A percentile compares a stretch with the other conserved stretches of the same genome.
Conservation (phyloP, 2,329 filamentous ascomycete genomes). For the Albifimbria verrucaria region DNA sequence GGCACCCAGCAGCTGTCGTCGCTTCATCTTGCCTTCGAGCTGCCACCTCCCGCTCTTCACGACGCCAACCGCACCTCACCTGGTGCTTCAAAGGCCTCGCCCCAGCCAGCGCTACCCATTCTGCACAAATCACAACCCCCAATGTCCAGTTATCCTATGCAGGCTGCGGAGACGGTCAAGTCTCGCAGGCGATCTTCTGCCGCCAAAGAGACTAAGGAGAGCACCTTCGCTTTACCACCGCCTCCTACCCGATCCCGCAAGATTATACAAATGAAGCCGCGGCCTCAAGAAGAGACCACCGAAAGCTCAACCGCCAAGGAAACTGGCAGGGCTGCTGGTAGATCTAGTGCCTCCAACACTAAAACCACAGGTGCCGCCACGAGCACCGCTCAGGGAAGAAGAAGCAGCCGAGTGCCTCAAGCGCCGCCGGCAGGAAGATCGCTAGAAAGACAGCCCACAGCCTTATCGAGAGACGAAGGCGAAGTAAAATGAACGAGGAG, state of each 20-base stretch:
- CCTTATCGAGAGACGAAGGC: conserved; percentile 81
- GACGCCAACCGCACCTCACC: conserved; percentile 40
- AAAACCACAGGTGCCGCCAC: conserved; percentile 15
- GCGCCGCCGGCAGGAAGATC: conserved; percentile 88
- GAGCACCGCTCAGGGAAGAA: conserved; percentile 53
- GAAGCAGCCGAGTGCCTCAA: conserved; percentile 73
- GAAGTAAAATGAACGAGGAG: conserved; percentile 99
- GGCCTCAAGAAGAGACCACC: conserved; percentile 36
- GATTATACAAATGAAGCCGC: conserved; percentile 96
- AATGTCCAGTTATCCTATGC: conserved; percentile 38
- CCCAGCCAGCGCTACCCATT: conserved; percentile 9
- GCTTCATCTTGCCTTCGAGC: conserved; percentile 67
- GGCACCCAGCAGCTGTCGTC: conserved; percentile 56
- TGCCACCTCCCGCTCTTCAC: conserved; percentile 72
- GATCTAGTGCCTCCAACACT: conserved; percentile 13
- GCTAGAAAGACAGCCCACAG: conserved; percentile 95
- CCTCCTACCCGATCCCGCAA: conserved; percentile 89
- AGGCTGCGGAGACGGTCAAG: conserved; percentile 50
- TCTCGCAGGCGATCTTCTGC: conserved; percentile 50
- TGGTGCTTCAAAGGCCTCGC: conserved; percentile 28
- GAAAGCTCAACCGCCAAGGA: conserved; percentile 20
- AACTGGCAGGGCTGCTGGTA: conserved; percentile 16
- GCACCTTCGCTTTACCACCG: conserved; percentile 78
- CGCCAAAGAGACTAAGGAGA: conserved; percentile 45
- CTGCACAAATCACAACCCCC: conserved; percentile 13